These are phyloP conservation scores for Myxozyma melibiosi DNA, from an alignment of 805 yeast species.

Conservation along the genomic window DNA sequence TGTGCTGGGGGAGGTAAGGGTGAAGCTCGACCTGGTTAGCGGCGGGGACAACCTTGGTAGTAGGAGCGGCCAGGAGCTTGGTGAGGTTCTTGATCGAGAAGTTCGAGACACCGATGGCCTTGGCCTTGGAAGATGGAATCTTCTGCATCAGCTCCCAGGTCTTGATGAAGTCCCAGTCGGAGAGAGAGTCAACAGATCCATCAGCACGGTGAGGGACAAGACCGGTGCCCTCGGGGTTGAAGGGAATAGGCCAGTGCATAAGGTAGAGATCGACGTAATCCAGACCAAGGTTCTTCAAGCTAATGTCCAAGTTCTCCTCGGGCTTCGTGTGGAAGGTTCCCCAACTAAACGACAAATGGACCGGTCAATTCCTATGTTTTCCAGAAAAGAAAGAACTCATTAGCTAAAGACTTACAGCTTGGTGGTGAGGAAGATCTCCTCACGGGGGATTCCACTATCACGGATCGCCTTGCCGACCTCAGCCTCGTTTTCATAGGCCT, in stretches of 20 bases:
- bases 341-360: constrained; percentile 28
- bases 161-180: constrained; percentile 48
- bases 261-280: constrained; percentile 79
- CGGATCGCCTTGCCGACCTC: constrained; percentile 56
- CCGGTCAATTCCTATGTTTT: no score
- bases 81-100: constrained; percentile 48
- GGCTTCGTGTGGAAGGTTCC: constrained; percentile 46
- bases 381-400: no score
- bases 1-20: constrained; percentile 68
- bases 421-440: constrained; percentile 49
- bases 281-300: constrained; percentile 63
- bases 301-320: constrained; percentile 55
- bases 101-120: constrained; percentile 79
- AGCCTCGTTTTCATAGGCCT: constrained; percentile 61
- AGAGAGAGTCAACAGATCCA: constrained; percentile 44
- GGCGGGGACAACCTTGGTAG: constrained; percentile 59
- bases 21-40: constrained; percentile 78
- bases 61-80: constrained; percentile 25
- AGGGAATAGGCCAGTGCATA: constrained; percentile 80
- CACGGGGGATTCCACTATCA: constrained; percentile 53
- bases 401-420: constrained; percentile 47
- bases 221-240: constrained; percentile 47
- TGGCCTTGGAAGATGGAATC: constrained; percentile 54
- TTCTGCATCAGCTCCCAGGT: constrained; percentile 70
- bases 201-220: constrained; percentile 46